A percentile compares a stretch with the other conserved stretches of the same genome.
These are phyloP conservation scores for Leishmania major DNA, from an alignment of 208 protist species.

Conservation along the genomic window DNA sequence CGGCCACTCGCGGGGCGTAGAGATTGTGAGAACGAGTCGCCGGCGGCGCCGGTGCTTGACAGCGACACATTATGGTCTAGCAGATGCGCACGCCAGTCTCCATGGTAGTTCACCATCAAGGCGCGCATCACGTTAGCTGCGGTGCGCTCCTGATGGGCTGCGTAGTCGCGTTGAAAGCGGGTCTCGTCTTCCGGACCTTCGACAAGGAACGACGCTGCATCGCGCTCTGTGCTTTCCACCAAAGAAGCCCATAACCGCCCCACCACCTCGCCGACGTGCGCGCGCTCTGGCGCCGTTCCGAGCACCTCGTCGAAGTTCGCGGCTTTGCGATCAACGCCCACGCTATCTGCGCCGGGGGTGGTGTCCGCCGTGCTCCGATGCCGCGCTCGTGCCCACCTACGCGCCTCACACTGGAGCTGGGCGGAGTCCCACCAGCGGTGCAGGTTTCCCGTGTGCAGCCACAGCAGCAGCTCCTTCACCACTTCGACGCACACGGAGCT, in stretches of 20 bases:
- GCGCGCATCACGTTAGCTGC: neutral
- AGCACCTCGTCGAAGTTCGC: conserved; percentile 11
- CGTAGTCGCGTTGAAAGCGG: neutral
- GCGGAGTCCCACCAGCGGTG: neutral
- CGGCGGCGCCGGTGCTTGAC: neutral
- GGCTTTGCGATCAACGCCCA: neutral
- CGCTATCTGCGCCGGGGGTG: neutral
- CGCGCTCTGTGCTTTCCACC: neutral
- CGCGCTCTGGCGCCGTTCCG: conserved; percentile 23
- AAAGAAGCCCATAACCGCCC: conserved; percentile 11
- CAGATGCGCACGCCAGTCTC: conserved; percentile 10
- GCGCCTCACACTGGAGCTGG: conserved; percentile 20
- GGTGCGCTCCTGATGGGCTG: neutral
- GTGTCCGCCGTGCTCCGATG: neutral
- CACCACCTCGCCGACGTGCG: conserved; percentile 12
- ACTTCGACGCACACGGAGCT: conserved; percentile 40
- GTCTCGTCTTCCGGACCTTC: no score
- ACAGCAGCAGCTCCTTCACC: conserved; percentile 41
- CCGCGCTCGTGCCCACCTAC: neutral
- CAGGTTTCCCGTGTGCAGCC: conserved; percentile 11
- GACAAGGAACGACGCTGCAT: neutral
- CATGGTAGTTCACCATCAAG: conserved; percentile 10
- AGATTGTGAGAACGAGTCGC: neutral
- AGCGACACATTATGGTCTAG: neutral
- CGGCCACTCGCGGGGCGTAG: neutral